Percentiles rank a stretch among this genome's conserved stretches.
Conservation (phyloP, 257 asterid genomes). For the Forsythia suspensa region DNA sequence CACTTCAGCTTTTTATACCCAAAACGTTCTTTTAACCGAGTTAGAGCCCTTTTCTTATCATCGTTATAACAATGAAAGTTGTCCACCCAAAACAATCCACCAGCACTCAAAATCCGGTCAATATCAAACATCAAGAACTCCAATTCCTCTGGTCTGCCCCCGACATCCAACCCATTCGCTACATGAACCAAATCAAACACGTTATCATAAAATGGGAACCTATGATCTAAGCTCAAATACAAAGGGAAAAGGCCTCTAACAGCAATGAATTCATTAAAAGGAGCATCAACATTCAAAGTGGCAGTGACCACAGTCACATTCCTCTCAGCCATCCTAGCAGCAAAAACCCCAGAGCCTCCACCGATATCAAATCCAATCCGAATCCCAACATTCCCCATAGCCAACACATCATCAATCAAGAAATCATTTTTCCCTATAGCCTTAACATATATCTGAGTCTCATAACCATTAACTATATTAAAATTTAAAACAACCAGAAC, state of each 20-base stretch:
- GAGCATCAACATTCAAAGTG: conserved; percentile 72
- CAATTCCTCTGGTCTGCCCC: conserved; percentile 60
- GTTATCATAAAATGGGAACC: conserved; percentile 67
- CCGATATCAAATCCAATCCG: conserved; percentile 74
- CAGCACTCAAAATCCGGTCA: conserved; percentile 72
- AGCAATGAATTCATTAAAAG: conserved; percentile 78
- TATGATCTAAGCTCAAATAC: conserved; percentile 71
- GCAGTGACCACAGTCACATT: conserved; percentile 71
- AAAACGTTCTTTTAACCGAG: conserved; percentile 68
- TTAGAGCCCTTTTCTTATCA: conserved; percentile 60
- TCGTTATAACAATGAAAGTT: conserved; percentile 63
- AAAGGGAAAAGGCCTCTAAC: conserved; percentile 83
- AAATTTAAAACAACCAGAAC: conserved; percentile 83
- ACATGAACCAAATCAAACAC: conserved; percentile 74
- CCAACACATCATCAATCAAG: conserved; percentile 71
- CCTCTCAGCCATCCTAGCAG: conserved; percentile 83
- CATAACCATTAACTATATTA: conserved; percentile 43
- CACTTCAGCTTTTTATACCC: conserved; percentile 86
- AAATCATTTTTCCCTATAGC: conserved; percentile 70
- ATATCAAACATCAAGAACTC: conserved; percentile 92
- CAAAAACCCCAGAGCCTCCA: conserved; percentile 90
- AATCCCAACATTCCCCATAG: conserved; percentile 61
- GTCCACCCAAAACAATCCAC: conserved; percentile 82
- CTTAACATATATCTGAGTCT: conserved; percentile 49
- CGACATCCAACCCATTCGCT: conserved; percentile 63